Base-by-base conservation (phyloP, 2,329 filamentous ascomycete species). In the Juglanconis sp. region DNA sequence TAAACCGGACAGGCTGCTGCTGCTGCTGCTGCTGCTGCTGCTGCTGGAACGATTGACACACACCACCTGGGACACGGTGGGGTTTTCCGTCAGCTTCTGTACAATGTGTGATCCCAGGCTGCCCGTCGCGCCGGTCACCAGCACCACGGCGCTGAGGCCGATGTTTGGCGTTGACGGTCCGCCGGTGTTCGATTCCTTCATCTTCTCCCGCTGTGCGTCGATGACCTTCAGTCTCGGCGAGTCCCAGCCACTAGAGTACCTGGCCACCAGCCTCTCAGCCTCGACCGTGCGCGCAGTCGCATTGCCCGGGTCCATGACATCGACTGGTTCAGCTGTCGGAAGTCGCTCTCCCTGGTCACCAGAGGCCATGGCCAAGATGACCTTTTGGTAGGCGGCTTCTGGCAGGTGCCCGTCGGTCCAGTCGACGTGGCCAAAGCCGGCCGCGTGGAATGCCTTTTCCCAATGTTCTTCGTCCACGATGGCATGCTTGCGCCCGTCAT, bases 1-100 rank as follows among this genome's bases (percentile, higher is more conserved):
- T n/a, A n/a, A n/a, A n/a, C n/a, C n/a, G n/a, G n/a, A n/a, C n/a
- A n/a, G n/a, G n/a, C n/a, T n/a, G n/a, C n/a, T n/a, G n/a, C n/a
- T n/a, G n/a, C 63, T 11, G 35, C 3, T 60, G 50, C 0, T 64
- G 36, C 2, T 72, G 62, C 4, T 73, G 67, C 3, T 42, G 7
- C 8, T 55, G 57, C 15, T 60, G 6, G 62, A 63, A 2, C 80
- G 75, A 63, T 84, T 84, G 13, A 84, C 64, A 57, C 81, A 83
- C 5, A 81, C 61, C 0, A 75, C 68, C 2, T 38, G 60, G 3
- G 57, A n/a, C 2, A 78, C 72, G 9, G 68, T 62, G 0, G 69
- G 50, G 0, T 62, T 66, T 0, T 62, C 30, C 9, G 74, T 71
- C 1, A 73, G 52, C 3, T 71, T 42, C 3, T 61, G 56, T 2